Evolutionary conservation across 2,329 filamentous ascomycete species (phyloP).

Genomic region (Penicillium psychrosexuale): DNA sequence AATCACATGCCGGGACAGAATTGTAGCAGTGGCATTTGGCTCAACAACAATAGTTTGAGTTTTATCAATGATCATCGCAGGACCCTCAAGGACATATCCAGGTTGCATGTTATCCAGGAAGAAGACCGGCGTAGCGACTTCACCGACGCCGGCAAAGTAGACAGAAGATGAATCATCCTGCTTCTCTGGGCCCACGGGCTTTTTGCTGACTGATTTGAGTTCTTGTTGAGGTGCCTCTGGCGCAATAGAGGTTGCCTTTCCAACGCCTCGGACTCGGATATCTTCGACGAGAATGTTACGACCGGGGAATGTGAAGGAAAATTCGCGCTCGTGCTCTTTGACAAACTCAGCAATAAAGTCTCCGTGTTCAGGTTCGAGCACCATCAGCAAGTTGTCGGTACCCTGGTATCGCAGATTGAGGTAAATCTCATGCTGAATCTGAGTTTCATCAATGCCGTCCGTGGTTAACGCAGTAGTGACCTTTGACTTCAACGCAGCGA

Average conservation of each 20-base stretch:
- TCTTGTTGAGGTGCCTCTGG: slow-evolving; percentile 11
- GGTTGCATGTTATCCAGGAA: neutral
- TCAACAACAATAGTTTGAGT: slow-evolving; percentile 86
- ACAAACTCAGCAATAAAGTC: slow-evolving; percentile 42
- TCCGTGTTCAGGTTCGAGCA: slow-evolving; percentile 55
- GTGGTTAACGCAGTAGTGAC: slow-evolving; percentile 30
- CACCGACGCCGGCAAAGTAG: slow-evolving; percentile 1
- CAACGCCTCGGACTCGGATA: slow-evolving; percentile 66
- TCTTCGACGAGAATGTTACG: slow-evolving; percentile 86
- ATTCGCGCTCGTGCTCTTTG: slow-evolving; percentile 62
- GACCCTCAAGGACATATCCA: slow-evolving; percentile 50
- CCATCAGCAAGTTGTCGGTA: slow-evolving; percentile 51
- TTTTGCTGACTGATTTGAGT: slow-evolving; percentile 3
- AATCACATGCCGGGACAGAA: neutral
- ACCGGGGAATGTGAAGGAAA: slow-evolving; percentile 76
- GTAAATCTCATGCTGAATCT: slow-evolving; percentile 44
- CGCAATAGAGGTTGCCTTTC: slow-evolving; percentile 12
- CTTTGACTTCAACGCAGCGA: slow-evolving; percentile 29
- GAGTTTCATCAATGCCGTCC: slow-evolving; percentile 40
- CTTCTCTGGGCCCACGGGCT: neutral
- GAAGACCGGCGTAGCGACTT: slow-evolving; percentile 2
- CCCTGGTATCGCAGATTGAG: slow-evolving; percentile 52
- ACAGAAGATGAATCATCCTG: slow-evolving; percentile 7
- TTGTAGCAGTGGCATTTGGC: slow-evolving; percentile 55
- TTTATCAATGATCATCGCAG: slow-evolving; percentile 73